Base-by-base conservation (phyloP, 1,284 basidiomycete genomes). In the Puccinia coronata region DNA sequence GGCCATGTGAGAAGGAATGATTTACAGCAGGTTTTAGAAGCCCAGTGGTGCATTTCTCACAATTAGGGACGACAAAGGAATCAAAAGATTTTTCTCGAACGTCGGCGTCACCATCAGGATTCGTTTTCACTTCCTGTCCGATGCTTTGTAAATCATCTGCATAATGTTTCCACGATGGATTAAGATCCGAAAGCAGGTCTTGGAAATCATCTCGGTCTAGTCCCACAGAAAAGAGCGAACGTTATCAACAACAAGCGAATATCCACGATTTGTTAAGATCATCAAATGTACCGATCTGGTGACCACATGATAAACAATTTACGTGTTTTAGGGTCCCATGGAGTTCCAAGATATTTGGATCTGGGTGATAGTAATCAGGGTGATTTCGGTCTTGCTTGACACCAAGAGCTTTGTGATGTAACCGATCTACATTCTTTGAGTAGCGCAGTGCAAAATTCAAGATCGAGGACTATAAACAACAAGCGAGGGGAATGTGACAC, bases 91-190 rank as follows among this genome's bases (percentile, higher is more conserved):
- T 49, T 49, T 47, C 28, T 20, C 47, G 49, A 39, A 80, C 31
- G 75, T 80, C 51, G n/a, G 84, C 83, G 70, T 86, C 86, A 47
- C 86, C 86, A 80, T 86, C 86, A 0, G 86, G 86, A 78, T 86
- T 86, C 11, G 83, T 85, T 67, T 85, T 84, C 11, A 84, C 83
- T n/a, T 81, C 71, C 76, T 84, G 83, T 55, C 84, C 83, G 34
- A 83, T 83, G 28, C 71, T 77, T 1, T 65, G 55, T 82, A 86
- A 82, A 39, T 84, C 82, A 49, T 81, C 80, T 11, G 84, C 82
- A n/a, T 84, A 82, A n/a, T 83, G 75, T 5, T 83, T 82, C 86
- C 86, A 86, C 2, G 76, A 75, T 16, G 86, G 86, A 59, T 86
- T 86, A 14, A 83, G 41, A 28, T 82, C 80, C 0, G 82, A 84